Percentiles rank a stretch among this genome's conserved stretches.
Evolutionary conservation across 2,329 filamentous ascomycete species (phyloP).

Genomic region (Penicillium janthinellum): DNA sequence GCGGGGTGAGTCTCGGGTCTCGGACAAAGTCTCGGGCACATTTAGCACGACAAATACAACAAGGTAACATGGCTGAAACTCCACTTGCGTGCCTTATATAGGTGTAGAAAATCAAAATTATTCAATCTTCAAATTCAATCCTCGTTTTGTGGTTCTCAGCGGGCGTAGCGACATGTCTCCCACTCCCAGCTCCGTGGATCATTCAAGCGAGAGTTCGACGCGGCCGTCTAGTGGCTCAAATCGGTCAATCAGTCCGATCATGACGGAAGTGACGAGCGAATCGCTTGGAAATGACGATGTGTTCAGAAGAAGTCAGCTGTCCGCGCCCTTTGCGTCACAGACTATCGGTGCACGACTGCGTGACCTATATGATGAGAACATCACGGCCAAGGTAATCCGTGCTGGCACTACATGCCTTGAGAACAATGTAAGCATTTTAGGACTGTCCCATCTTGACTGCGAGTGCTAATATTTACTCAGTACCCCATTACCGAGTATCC

Average conservation of each 20-base stretch:
- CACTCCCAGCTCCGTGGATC: background rate
- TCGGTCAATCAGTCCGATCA: background rate
- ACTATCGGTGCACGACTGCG: background rate
- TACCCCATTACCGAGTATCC: slow-evolving; percentile 7
- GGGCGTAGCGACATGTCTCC: background rate
- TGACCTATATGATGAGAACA: background rate
- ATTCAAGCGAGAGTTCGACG: background rate
- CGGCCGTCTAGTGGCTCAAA: background rate
- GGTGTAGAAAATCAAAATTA: background rate
- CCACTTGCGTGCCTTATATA: background rate
- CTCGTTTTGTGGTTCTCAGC: background rate
- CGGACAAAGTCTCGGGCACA: background rate
- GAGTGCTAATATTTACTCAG: background rate
- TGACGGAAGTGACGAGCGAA: background rate
- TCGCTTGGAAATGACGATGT: background rate
- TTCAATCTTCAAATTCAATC: background rate
- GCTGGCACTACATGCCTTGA: background rate
- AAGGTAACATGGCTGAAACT: background rate
- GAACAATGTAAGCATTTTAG: background rate
- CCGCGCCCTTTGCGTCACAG: too few relatives aligned
- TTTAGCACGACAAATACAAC: background rate
- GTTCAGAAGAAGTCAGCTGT: background rate
- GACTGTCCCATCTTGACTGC: background rate
- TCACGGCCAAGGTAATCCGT: background rate
- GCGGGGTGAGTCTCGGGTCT: background rate